Base-by-base conservation (phyloP, 2,329 filamentous ascomycete species). In the Volutella citrinella region DNA sequence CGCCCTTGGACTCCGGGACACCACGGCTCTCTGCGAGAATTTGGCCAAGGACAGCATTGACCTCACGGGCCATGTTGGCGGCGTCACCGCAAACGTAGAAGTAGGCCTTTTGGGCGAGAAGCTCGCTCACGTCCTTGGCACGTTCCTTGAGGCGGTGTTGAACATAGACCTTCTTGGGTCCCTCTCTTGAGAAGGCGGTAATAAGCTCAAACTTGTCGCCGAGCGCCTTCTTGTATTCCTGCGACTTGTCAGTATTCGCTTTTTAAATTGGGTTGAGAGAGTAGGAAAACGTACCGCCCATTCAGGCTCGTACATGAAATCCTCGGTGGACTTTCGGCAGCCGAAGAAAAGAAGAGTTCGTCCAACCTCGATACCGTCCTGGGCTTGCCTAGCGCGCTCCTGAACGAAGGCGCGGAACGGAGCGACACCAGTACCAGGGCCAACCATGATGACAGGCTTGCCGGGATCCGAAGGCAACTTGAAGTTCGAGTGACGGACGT, bases 11-110 rank as follows among this genome's bases (percentile, higher is more conserved):
- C 54, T 91, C 84, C 3, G 87, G 74, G 38, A 97, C 75, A 31
- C 84, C 84, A 34, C 93, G 79, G 62, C 95, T 78, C 59, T 90
- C 80, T 17, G 89, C 74, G 51, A 98, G 82, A 56, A 97, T 94
- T 59, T 94, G 82, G 17, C 76, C 84, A 26, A 98, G 73, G n/a
- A 88, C 80, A 16, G 82, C 73, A 61, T 94, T 96, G 55, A 96
- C 89, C 61, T 95, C 90, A 38, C 90, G 82, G 28, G 90, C 90
- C 90, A 96, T 96, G 69, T 95, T 90, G 36, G 93, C 87, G 1
- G 94, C 94, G 59, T 98, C 93, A 67, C 93, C 93, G 55, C 94
- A 98, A 38, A 98, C 91, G 62, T 98, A 98, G 63, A 98, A 90
- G 66, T 93, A 96, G 6, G 88, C 93, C 61, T 90, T 86, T 63